Conservation (phyloP, 2,329 filamentous ascomycete species). For the Stagonosporopsis chrysanthemi region DNA sequence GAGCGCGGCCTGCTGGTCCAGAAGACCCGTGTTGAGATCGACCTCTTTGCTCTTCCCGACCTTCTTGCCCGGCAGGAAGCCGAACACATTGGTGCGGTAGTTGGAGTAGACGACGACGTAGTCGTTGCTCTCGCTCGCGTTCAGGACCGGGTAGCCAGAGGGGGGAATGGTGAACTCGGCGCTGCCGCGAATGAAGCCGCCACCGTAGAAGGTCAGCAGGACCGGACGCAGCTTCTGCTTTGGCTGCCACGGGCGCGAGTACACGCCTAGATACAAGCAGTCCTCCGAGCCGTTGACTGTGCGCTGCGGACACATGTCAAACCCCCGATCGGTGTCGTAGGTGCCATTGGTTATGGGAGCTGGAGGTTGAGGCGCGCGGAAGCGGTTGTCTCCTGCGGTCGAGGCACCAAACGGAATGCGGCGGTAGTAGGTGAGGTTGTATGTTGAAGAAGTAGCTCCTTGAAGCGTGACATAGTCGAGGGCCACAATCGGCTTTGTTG, state of each 20-base stretch:
- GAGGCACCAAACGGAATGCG: conserved; percentile 69
- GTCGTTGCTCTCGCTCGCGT: conserved; percentile 60
- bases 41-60: conserved; percentile 54
- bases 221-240: conserved; percentile 60
- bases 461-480: conserved; percentile 56
- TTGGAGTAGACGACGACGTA: conserved; percentile 62
- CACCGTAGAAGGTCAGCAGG: conserved; percentile 67
- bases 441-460: conserved; percentile 59
- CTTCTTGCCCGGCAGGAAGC: conserved; percentile 60
- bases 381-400: conserved; percentile 65
- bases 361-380: conserved; percentile 67
- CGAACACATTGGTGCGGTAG: conserved; percentile 66
- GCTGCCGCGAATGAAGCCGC: conserved; percentile 66
- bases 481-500: conserved; percentile 30
- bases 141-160: conserved; percentile 64
- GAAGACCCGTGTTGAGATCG: conserved; percentile 61
- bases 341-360: conserved; percentile 55
- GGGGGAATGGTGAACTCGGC: conserved; percentile 65
- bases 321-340: conserved; percentile 63
- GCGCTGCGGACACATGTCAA: conserved; percentile 67
- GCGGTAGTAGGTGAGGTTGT: conserved; percentile 67
- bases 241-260: conserved; percentile 63
- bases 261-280: conserved; percentile 68
- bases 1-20: conserved; percentile 62
- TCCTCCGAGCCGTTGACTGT: conserved; percentile 65